Evolutionary conservation across 345 rosid genomes (phyloP).

Genomic region (Chamaenerion angustifolium): DNA sequence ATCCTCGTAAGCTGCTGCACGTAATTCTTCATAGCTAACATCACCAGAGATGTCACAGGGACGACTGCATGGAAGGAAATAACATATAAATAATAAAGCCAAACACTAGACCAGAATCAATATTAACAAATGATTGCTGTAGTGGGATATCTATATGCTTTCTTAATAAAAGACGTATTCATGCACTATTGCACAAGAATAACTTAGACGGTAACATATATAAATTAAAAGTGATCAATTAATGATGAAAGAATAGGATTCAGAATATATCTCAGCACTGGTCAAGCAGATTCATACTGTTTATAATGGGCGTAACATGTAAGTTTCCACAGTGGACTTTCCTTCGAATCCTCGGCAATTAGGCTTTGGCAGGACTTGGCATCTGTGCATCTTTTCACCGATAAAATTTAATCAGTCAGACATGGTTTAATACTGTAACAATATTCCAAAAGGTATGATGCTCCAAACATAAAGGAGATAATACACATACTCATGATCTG

Average conservation of each 20-base stretch:
- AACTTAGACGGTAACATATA: neutral
- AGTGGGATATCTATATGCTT: neutral
- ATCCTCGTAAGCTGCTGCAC: conserved; percentile 69
- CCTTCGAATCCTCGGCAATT: conserved; percentile 61
- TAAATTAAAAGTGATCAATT: neutral
- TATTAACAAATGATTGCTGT: neutral
- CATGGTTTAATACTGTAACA: conserved; percentile 2
- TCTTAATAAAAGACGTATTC: neutral
- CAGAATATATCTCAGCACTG: neutral
- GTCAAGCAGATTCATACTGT: conserved; percentile 28
- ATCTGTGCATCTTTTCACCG: conserved; percentile 53
- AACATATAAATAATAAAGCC: conserved; percentile 5
- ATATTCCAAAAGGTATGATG: neutral
- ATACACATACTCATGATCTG: conserved; percentile 47
- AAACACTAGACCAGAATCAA: neutral
- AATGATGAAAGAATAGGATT: neutral
- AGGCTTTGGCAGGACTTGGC: conserved; percentile 55
- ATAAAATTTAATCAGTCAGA: neutral
- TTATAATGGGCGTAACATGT: conserved; percentile 78
- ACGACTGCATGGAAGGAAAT: conserved; percentile 23
- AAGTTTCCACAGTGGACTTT: conserved; percentile 84
- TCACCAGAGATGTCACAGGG: conserved; percentile 70
- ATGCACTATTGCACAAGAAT: no score
- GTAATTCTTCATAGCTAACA: conserved; percentile 71
- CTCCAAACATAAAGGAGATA: conserved; percentile 4